phyloP scores from a whole-genome alignment of 371 early-diverging fungal species.

The Rhizopus microsporus region DNA sequence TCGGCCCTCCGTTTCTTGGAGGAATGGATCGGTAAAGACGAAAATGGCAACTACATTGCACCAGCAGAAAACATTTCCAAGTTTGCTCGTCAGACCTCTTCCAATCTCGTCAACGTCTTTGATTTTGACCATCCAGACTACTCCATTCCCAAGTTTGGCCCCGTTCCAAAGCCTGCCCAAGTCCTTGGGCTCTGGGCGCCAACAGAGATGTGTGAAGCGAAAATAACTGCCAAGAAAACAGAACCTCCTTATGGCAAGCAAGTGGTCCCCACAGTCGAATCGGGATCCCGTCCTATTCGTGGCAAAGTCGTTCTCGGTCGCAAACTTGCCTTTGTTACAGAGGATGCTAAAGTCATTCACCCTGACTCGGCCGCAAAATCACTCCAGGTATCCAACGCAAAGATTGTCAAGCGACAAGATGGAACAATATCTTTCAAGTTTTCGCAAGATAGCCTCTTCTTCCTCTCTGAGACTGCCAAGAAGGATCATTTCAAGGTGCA shows the following conservation, averaged over 20 bases:
- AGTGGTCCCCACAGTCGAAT: conserved; percentile 20
- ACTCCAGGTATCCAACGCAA: neutral
- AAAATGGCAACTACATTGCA: conserved; percentile 17
- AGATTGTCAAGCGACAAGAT: neutral
- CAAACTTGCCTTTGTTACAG: conserved; percentile 13
- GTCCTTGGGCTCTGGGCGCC: conserved; percentile 22
- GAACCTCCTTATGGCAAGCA: conserved; percentile 32
- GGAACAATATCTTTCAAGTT: neutral
- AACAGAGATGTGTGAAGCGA: conserved; percentile 30
- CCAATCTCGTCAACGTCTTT: conserved; percentile 23
- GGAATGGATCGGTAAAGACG: conserved; percentile 29
- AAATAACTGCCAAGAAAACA: conserved; percentile 21
- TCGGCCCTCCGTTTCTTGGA: conserved; percentile 28
- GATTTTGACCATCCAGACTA: conserved; percentile 31
- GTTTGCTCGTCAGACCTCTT: conserved; percentile 21
- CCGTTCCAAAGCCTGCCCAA: conserved; percentile 18
- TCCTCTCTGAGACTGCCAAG: conserved; percentile 8
- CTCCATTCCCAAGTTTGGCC: conserved; percentile 18
- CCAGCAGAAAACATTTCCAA: conserved; percentile 23
- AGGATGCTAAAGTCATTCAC: conserved; percentile 1
- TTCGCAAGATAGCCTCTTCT: conserved; percentile 1
- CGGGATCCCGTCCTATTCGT: conserved; percentile 24
- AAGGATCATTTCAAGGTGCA: conserved; percentile 15
- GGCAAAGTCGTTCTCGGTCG: conserved; percentile 26
- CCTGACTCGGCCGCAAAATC: too few species aligned